Percentiles rank a stretch among this genome's conserved stretches.
Evolutionary conservation across 345 rosid species (phyloP).

Genomic region (Odontarrhena argentea): DNA sequence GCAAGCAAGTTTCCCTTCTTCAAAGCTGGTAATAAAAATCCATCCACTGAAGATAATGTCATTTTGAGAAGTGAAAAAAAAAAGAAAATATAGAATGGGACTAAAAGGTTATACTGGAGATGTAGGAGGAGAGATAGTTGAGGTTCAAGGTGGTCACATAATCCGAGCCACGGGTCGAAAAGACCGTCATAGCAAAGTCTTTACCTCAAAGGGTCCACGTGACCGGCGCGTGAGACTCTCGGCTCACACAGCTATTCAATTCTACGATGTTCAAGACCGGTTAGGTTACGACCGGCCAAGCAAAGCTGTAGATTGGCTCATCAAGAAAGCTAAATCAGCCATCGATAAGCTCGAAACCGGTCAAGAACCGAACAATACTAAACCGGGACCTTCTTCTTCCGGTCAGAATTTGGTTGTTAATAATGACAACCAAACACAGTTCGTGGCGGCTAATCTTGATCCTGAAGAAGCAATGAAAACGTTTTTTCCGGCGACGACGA

Average conservation of each 20-base stretch:
- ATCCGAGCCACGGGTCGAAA: constrained; percentile 72
- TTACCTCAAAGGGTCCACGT: constrained; percentile 74
- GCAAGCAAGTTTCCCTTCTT: constrained; percentile 27
- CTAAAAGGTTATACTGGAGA: constrained; percentile 44
- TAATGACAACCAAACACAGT: constrained; percentile 35
- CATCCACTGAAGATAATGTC: constrained; percentile 17
- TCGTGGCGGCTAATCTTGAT: constrained; percentile 46
- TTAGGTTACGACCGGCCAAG: constrained; percentile 85
- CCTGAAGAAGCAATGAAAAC: constrained; percentile 60
- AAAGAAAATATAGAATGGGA: constrained; percentile 42
- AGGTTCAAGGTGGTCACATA: constrained; percentile 81
- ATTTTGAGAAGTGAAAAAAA: constrained; percentile 29
- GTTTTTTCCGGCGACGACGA: constrained; percentile 64
- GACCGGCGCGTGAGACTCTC: constrained; percentile 80
- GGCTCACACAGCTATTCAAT: constrained; percentile 88
- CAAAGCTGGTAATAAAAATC: constrained; percentile 11
- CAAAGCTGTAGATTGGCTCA: constrained; percentile 92
- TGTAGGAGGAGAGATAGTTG: constrained; percentile 65
- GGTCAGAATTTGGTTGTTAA: constrained; percentile 50
- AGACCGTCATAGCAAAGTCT: constrained; percentile 87
- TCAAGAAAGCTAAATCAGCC: constrained; percentile 70
- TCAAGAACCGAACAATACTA: constrained; percentile 46
- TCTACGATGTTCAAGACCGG: constrained; percentile 89
- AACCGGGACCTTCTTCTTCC: constrained; percentile 43
- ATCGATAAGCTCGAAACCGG: constrained; percentile 69